Percentiles rank a stretch among this genome's conserved stretches.
These are phyloP conservation scores for Castanospermum australe DNA, from an alignment of 306 rosid genomes.

Conservation along the genomic window DNA sequence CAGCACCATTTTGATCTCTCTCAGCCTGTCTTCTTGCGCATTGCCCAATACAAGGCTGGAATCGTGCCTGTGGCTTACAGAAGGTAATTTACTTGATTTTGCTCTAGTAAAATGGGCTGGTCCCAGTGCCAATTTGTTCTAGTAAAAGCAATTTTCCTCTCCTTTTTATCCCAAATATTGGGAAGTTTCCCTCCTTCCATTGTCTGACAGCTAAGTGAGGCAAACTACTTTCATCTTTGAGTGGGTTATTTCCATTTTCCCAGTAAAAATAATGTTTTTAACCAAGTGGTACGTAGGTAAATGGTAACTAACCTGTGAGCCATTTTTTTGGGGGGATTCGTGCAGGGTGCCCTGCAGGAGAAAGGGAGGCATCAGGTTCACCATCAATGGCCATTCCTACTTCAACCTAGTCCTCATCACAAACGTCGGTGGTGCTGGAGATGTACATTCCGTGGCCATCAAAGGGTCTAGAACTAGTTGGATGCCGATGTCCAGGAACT, in stretches of 20 bases:
- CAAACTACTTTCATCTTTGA: background rate
- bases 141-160: background rate
- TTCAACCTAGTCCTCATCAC: constrained; percentile 90
- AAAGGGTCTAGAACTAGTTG: constrained; percentile 87
- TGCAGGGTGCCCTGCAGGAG: constrained; percentile 84
- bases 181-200: constrained; percentile 20
- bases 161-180: background rate
- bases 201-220: background rate
- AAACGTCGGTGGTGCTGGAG: constrained; percentile 98
- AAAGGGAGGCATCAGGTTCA: constrained; percentile 93
- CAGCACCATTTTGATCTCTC: constrained; percentile 93
- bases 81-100: constrained; percentile 44
- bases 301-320: background rate
- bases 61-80: constrained; percentile 86
- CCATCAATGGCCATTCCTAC: constrained; percentile 94
- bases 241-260: background rate
- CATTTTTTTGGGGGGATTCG: background rate
- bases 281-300: background rate
- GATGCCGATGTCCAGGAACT: constrained; percentile 91
- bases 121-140: constrained; percentile 18
- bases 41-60: constrained; percentile 95
- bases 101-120: background rate
- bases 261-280: background rate
- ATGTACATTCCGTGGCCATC: constrained; percentile 70
- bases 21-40: constrained; percentile 87